phyloP scores from a whole-genome alignment of 2,329 filamentous ascomycete genomes.

The Blastomyces silverae region DNA sequence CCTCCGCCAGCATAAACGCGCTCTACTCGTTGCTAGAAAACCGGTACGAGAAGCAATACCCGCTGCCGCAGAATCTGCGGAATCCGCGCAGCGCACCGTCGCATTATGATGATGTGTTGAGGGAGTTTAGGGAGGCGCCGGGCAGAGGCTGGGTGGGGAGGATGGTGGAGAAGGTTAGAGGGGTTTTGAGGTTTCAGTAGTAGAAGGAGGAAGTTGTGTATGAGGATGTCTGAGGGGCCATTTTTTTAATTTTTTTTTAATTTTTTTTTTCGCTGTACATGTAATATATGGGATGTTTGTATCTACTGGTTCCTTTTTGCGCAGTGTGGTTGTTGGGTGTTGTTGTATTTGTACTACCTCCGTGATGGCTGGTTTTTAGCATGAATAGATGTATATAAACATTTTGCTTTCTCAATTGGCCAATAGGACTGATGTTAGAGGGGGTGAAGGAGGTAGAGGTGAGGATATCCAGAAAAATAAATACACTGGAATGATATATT shows the following conservation, averaged over 20 bases:
- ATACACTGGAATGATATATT: neutral
- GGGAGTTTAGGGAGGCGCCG: conserved; percentile 50
- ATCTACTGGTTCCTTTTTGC: neutral
- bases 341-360: neutral
- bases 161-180: conserved; percentile 43
- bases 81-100: conserved; percentile 46
- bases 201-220: neutral
- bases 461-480: neutral
- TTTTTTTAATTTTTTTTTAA: neutral
- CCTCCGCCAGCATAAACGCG: conserved; percentile 45
- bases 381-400: neutral
- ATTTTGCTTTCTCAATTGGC: neutral
- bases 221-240: neutral
- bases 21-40: conserved; percentile 56
- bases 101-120: conserved; percentile 48
- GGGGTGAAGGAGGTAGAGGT: neutral
- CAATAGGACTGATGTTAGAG: neutral
- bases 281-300: neutral
- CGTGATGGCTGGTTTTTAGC: neutral
- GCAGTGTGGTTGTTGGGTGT: neutral
- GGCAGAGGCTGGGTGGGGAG: conserved; percentile 43
- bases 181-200: conserved; percentile 43
- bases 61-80: conserved; percentile 43
- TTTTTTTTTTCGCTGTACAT: neutral
- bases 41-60: conserved; percentile 48